Evolutionary conservation across 1,284 basidiomycete species (phyloP).

Genomic region (Cryptococcus sp.): DNA sequence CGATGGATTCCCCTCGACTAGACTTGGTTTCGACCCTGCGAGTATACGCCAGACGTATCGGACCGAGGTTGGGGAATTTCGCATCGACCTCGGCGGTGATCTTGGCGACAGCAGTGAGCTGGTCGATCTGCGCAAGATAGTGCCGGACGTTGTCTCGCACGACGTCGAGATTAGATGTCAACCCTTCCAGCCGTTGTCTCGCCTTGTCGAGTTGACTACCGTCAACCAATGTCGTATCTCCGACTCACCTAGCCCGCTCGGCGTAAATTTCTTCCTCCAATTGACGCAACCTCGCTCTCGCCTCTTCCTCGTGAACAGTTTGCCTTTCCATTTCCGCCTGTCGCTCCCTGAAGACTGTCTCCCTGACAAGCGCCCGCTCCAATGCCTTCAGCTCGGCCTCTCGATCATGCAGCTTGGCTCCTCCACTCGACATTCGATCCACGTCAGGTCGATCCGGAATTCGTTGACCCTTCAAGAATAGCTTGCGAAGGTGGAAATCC

Average conservation of each 20-base stretch:
- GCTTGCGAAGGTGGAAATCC: slow-evolving; percentile 22
- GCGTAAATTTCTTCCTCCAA: slow-evolving; percentile 25
- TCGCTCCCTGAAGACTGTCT: slow-evolving; percentile 19
- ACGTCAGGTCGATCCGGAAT: background rate
- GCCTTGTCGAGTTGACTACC: slow-evolving; percentile 7
- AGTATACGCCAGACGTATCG: slow-evolving; percentile 11
- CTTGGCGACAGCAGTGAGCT: slow-evolving; percentile 17
- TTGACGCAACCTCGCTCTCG: slow-evolving; percentile 13
- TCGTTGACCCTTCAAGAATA: slow-evolving; percentile 28
- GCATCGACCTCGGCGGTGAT: slow-evolving; percentile 27
- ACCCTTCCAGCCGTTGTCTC: slow-evolving; percentile 10
- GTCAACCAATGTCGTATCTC: background rate
- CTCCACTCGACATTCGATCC: background rate
- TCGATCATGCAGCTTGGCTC: slow-evolving; percentile 5
- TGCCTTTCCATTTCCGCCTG: slow-evolving; percentile 14
- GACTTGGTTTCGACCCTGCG: background rate
- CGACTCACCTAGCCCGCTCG: slow-evolving; percentile 21
- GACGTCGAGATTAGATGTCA: slow-evolving; percentile 10
- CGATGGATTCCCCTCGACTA: slow-evolving; percentile 3
- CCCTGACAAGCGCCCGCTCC: slow-evolving; percentile 16
- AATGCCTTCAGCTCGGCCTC: slow-evolving; percentile 15
- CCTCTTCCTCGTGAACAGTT: slow-evolving; percentile 16
- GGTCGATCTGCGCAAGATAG: slow-evolving; percentile 29
- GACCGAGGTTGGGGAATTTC: slow-evolving; percentile 17
- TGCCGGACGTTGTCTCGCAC: slow-evolving; percentile 26